Base-by-base conservation (phyloP, 73 alveolate species). In the Uronychia binucleata region DNA sequence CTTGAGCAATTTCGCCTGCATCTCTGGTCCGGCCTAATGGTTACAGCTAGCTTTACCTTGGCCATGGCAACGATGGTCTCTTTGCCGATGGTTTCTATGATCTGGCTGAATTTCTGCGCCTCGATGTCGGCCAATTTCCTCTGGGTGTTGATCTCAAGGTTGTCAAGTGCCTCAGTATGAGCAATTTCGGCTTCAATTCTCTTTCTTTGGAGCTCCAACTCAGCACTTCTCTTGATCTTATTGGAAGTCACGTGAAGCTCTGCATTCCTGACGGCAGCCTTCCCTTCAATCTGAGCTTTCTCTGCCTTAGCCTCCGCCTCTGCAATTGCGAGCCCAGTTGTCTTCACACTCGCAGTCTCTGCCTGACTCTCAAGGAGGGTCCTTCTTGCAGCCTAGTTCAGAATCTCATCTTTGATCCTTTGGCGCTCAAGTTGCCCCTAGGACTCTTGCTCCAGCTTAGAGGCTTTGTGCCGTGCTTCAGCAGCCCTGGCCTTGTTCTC, bases 11-110 rank as follows among this genome's bases (percentile, higher is more conserved):
- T 94, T 90, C 0, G 98, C 98, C 89, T 94, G 84, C 85, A 94
- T 27, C 85, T 94, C 94, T 67, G 98, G 98, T 34, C 98, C 96
- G 31, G 98, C 98, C 67, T 46, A 46, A 46, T 5, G 67, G 5
- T 46, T 11, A 46, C 67, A 46, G 19, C 67, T 19, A 5, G 5
- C 19, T 19, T 46, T 46, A 46, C 67, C 58, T 77, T 85, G 26
- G 91, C 91, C 89, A 88, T 88, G 35, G 86, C 77, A 1, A 75
- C 84, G 35, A 88, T 82, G 14, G 94, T 88, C 8, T 81, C 84
- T 29, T 58, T 32, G 11, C 90, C 94, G 34, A 88, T 79, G 77
- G 88, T 57, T 26, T 76, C 84, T 33, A 88, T 80, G 8, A 88
- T 88, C 32, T 35, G 31, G 67, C 76, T 77, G 90, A 88, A 81